Evolutionary conservation across 257 asterid genomes (phyloP), one percentile per base, ranked within the genome.

Genomic region (Forsythia suspensa): DNA sequence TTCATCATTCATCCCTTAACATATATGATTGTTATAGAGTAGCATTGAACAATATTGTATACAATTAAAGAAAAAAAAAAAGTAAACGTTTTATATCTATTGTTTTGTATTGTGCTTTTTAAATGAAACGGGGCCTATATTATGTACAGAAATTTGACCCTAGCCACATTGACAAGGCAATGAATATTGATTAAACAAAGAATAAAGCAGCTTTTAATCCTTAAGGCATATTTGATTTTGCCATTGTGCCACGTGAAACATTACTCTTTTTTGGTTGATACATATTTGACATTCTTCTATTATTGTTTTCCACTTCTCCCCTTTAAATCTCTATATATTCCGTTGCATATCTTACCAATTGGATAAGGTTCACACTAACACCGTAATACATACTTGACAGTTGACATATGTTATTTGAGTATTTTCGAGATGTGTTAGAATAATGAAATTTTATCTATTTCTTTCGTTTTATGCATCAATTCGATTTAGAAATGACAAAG

Each of bases 211-310:
- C 69, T 61, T 71, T 79, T 65, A 73, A 79, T 37, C 79, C 78
- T 39, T 12, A 65, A 73, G 75, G 51, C 57, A 73, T 63, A 71
- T 21, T 24, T 20, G 10, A 10, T 61, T 3, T 3, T 21, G 34
- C 37, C 38, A 0, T 61, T 61, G 38, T 10, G 69, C 69, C 38
- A 61, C 69, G 69, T 61, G 69, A 61, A 61, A 61, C 16, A 61
- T 61, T 21, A 10, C 39, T 61, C 37, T 24, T 21, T 29, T 61
- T 61, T 20, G 69, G 16, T 61, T 61, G 38, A 55, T 3, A 37
- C 13, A 59, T 71, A 61, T 71, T 71, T 71, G 81, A 78, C 67
- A 78, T 78, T 78, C 65, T 59, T 59, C 65, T 37, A 71, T 78
- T 78, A 70, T 71, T 71, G 63, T 1, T 21, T 24, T 40, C 48